These are phyloP conservation scores for Ogataea sp. DNA, from an alignment of 805 yeast genomes.

Conservation along the genomic window DNA sequence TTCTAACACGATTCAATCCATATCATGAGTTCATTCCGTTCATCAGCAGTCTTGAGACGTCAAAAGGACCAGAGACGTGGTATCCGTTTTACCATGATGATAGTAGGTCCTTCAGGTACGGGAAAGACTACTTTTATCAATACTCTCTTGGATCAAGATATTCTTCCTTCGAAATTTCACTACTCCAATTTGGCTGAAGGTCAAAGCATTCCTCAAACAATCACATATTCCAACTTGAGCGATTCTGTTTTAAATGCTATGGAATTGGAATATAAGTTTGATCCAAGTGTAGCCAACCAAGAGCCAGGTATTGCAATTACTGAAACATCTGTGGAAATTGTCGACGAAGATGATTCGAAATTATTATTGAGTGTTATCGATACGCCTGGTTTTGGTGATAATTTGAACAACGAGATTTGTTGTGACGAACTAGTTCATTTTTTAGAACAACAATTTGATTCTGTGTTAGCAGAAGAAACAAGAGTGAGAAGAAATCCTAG, in stretches of 20 bases:
- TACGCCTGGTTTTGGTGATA: conserved; percentile 57
- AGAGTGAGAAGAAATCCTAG: conserved; percentile 81
- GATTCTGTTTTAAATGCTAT: conserved; percentile 48
- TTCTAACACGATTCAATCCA: too few species aligned
- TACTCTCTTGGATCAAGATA: conserved; percentile 52
- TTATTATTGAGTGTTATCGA: conserved; percentile 47
- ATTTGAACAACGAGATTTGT: conserved; percentile 53
- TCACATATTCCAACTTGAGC: conserved; percentile 52
- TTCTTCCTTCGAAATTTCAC: conserved; percentile 53
- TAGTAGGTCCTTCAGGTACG: conserved; percentile 66
- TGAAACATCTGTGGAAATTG: conserved; percentile 50
- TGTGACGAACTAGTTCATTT: conserved; percentile 57
- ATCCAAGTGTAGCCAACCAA: conserved; percentile 48
- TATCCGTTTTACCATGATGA: conserved; percentile 63
- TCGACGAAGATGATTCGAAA: conserved; percentile 53
- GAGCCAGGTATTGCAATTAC: conserved; percentile 77
- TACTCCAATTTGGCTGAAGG: conserved; percentile 20
- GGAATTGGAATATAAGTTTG: conserved; percentile 51
- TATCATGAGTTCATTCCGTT: conserved; percentile 1
- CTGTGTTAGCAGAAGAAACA: conserved; percentile 79
- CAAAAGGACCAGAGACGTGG: conserved; percentile 68
- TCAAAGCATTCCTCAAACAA: conserved; percentile 32
- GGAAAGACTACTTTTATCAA: conserved; percentile 76
- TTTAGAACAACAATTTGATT: conserved; percentile 70
- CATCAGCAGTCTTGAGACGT: conserved; percentile 31